Evolutionary conservation across 2,329 filamentous ascomycete species (phyloP).

Genomic region (Grosmannia serpens): DNA sequence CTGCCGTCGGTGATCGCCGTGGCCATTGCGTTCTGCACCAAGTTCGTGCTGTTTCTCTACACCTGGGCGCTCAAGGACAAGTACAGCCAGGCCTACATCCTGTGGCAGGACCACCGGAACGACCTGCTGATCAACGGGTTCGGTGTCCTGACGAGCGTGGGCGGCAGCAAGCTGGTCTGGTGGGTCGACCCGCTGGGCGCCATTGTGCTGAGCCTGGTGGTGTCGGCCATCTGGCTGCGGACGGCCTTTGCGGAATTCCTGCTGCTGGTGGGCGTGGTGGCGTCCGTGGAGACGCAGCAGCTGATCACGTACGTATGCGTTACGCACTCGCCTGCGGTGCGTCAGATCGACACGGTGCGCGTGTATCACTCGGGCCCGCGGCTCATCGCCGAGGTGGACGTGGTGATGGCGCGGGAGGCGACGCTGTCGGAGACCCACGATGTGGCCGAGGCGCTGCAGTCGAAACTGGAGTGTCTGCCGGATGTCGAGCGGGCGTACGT

Average conservation of each 20-base stretch:
- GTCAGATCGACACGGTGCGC: slow-evolving; percentile 86
- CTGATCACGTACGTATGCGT: slow-evolving; percentile 94
- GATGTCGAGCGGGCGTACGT: slow-evolving; percentile 92
- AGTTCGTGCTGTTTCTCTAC: slow-evolving; percentile 75
- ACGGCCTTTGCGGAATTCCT: slow-evolving; percentile 87
- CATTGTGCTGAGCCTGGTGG: slow-evolving; percentile 67
- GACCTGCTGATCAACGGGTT: slow-evolving; percentile 95
- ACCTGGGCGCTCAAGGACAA: slow-evolving; percentile 85
- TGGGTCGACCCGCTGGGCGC: slow-evolving; percentile 94
- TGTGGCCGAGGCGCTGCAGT: slow-evolving; percentile 85
- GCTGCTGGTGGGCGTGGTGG: slow-evolving; percentile 79
- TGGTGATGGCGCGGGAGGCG: slow-evolving; percentile 75
- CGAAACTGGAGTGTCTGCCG: slow-evolving; percentile 83
- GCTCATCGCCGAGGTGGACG: slow-evolving; percentile 88
- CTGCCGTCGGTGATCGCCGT: slow-evolving; percentile 80
- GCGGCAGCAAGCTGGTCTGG: slow-evolving; percentile 79
- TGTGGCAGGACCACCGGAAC: slow-evolving; percentile 96
- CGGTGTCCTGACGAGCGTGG: slow-evolving; percentile 82
- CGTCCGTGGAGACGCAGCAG: slow-evolving; percentile 75
- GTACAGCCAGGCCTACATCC: slow-evolving; percentile 81
- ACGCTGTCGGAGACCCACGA: slow-evolving; percentile 76
- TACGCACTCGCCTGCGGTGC: slow-evolving; percentile 74
- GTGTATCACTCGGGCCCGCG: slow-evolving; percentile 85
- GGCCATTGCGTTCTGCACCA: slow-evolving; percentile 70
- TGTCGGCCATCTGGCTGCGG: slow-evolving; percentile 68